These are phyloP conservation scores for Candida vartiovaarae DNA, from an alignment of 805 yeast species.

Conservation along the genomic window DNA sequence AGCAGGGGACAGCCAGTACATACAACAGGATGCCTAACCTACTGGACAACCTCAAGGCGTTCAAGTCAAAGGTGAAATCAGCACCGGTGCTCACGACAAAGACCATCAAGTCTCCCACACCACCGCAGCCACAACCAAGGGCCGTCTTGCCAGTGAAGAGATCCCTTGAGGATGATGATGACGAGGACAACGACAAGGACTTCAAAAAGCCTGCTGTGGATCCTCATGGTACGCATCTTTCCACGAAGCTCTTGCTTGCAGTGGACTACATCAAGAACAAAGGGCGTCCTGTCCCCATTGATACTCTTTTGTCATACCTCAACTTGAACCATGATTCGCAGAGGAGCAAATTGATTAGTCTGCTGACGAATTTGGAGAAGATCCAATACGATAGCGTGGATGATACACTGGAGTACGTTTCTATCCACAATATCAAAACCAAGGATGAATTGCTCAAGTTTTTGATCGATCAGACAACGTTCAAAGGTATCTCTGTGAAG, in stretches of 20 bases:
- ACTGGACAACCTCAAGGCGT: conserved; percentile 56
- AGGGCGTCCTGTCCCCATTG: conserved; percentile 63
- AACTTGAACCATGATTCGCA: conserved; percentile 39
- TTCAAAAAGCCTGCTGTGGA: conserved; percentile 24
- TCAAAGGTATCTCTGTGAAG: conserved; percentile 76
- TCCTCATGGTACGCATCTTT: conserved; percentile 45
- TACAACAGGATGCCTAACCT: conserved; percentile 25
- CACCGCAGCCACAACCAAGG: conserved; percentile 11
- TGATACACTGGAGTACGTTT: conserved; percentile 75
- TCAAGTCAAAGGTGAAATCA: conserved; percentile 51
- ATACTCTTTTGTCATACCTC: conserved; percentile 60
- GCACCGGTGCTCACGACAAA: conserved; percentile 44
- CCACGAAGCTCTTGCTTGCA: conserved; percentile 85
- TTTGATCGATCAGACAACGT: conserved; percentile 74
- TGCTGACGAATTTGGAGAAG: conserved; percentile 70
- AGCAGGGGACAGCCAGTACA: too few species aligned
- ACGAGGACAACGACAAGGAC: conserved; percentile 21
- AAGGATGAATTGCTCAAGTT: conserved; percentile 70
- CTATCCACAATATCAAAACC: conserved; percentile 80
- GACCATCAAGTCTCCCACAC: conserved; percentile 18
- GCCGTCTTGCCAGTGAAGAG: conserved; percentile 2
- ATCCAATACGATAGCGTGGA: conserved; percentile 57
- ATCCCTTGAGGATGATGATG: conserved; percentile 11
- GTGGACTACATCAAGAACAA: conserved; percentile 75
- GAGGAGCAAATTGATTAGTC: conserved; percentile 60